Evolutionary conservation across 306 rosid species (phyloP), one percentile per base, ranked within the genome.

Genomic region (Sophora flavescens): DNA sequence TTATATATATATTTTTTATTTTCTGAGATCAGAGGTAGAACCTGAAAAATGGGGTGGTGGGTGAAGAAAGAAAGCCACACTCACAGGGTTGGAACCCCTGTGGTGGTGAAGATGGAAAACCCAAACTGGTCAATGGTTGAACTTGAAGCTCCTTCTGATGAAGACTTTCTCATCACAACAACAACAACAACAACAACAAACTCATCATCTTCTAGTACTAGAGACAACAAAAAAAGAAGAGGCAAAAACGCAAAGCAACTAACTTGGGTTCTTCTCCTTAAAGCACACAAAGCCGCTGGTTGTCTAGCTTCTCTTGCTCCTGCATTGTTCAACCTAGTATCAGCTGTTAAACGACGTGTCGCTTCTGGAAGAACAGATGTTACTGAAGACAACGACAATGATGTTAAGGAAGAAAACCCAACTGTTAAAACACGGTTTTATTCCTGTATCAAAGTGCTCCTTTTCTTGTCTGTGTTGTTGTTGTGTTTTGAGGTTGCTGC

Each of bases 201-300:
- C 10, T 0, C 22, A 14, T 59, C 88, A 1, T 68, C 88, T 50
- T 79, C 83, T 36, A 61, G 52, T 12, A 1, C 13, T 3, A 45
- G 79, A 26, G 89, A 87, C 45, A 89, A 87, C 22, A 89, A 87
- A 33, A 89, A 86, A 77, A 84, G 80, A 75, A 84, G 91, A 22
- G 88, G 93, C 3, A 93, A 86, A 63, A 93, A 93, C 69, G 97
- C 98, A 2, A 93, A 86, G 70, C 97, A 93, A 68, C 87, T 93
- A 33, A 93, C 97, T 3, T 93, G 98, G 98, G 96, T 93, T 68
- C 96, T 93, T 61, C 96, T 93, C 54, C 97, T 93, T 76, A 93
- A 85, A 78, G 98, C 97, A 54, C 98, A 93, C 81, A 83, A 81
- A 38, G 98, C 97, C 45, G 97, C 97, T 12, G 98, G 98, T 36